phyloP scores from a whole-genome alignment of 1,284 basidiomycete species.

The Hypsizygus ulmarius region DNA sequence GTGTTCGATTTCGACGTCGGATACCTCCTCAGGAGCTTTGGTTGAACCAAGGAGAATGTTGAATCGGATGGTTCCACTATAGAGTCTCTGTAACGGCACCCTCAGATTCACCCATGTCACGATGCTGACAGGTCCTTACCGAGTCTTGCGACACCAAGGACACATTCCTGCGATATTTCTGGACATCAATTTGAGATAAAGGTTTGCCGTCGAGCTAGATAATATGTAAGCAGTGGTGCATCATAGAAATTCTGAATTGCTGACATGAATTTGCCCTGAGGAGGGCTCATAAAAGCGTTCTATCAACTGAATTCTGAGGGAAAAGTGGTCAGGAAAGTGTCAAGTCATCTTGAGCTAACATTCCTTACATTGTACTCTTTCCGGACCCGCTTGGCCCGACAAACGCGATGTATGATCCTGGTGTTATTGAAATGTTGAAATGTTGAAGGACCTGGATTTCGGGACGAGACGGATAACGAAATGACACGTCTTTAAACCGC shows the following conservation, averaged over 20 bases:
- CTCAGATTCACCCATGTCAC: no score
- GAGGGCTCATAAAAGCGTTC: conserved; percentile 89
- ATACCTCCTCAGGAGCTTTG: conserved; percentile 79
- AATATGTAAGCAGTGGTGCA: conserved; percentile 4
- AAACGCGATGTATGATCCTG: conserved; percentile 91
- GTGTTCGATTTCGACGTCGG: conserved; percentile 82
- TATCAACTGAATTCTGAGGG: conserved; percentile 71
- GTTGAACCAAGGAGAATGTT: conserved; percentile 87
- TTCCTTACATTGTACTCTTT: conserved; percentile 79
- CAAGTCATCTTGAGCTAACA: not conserved
- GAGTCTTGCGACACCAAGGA: conserved; percentile 95
- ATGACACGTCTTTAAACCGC: conserved; percentile 82
- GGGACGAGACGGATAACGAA: conserved; percentile 92
- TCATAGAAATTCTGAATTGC: conserved; percentile 21
- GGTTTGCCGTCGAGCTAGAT: conserved; percentile 74
- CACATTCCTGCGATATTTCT: conserved; percentile 81
- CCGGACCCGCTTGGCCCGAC: conserved; percentile 90
- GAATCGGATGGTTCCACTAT: conserved; percentile 85
- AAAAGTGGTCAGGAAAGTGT: conserved; percentile 8
- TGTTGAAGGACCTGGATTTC: conserved; percentile 83
- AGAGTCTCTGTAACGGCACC: conserved; percentile 79
- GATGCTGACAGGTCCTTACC: no score
- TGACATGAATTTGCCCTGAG: conserved; percentile 64
- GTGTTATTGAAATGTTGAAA: conserved; percentile 76
- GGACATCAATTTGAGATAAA: conserved; percentile 79